Evolutionary conservation across 2,329 filamentous ascomycete genomes (phyloP).

Genomic region (Macrophomina tecta): DNA sequence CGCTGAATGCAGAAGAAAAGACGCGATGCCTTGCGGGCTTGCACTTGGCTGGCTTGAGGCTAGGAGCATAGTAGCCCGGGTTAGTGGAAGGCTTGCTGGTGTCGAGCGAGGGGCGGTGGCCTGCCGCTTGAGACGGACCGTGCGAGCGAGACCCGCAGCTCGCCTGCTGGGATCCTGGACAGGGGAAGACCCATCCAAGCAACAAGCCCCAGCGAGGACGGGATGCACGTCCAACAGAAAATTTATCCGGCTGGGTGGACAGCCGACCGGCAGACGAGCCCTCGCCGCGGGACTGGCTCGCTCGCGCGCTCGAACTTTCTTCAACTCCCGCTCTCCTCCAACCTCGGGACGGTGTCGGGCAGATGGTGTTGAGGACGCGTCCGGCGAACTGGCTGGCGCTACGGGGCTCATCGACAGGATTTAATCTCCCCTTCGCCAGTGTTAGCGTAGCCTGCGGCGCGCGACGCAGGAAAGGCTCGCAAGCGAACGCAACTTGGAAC

Average conservation of each 20-base stretch:
- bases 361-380: conserved; percentile 10
- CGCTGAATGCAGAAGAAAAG: conserved; percentile 21
- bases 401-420: conserved; percentile 14
- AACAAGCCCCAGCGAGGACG: conserved; percentile 8
- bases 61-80: conserved; percentile 14
- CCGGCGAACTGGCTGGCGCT: conserved; percentile 7
- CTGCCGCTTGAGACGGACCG: conserved; percentile 20
- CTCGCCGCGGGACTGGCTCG: not conserved
- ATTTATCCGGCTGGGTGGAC: conserved; percentile 12
- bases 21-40: conserved; percentile 13
- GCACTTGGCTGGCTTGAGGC: conserved; percentile 5
- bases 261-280: conserved; percentile 4
- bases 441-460: conserved; percentile 14
- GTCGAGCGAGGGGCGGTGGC: conserved; percentile 17
- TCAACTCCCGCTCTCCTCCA: not conserved
- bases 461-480: conserved; percentile 6
- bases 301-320: not conserved
- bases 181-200: conserved; percentile 17
- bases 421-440: conserved; percentile 10
- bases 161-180: conserved; percentile 1
- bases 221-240: conserved; percentile 13
- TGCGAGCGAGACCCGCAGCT: conserved; percentile 20
- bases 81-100: conserved; percentile 13
- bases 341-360: conserved; percentile 12
- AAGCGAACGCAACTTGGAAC: conserved; percentile 10